These are phyloP conservation scores for Mrakia frigida DNA, from an alignment of 768 basidiomycete genomes.

Conservation along the genomic window DNA sequence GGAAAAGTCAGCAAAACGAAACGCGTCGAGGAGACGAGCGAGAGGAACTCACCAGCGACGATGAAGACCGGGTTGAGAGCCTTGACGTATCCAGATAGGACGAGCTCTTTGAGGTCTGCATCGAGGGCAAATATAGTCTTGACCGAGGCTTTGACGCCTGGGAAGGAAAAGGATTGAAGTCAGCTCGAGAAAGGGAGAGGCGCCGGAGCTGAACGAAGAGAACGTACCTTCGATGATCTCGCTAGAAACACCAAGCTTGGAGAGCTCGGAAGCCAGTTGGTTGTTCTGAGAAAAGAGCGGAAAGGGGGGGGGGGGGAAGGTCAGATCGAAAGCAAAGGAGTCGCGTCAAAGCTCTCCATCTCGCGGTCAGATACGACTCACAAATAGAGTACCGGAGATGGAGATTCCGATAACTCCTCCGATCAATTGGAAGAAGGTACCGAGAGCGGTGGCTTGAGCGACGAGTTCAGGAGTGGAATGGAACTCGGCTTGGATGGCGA, in stretches of 20 bases:
- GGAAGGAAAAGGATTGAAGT: not conserved
- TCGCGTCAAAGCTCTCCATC: no score
- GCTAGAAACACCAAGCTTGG: conserved; percentile 34
- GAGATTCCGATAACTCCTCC: conserved; percentile 41
- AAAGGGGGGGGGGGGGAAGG: not conserved
- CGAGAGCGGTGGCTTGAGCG: conserved; percentile 44
- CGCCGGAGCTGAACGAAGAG: conserved; percentile 20
- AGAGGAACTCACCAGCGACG: conserved; percentile 35
- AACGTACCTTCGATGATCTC: conserved; percentile 36
- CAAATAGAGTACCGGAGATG: conserved; percentile 44
- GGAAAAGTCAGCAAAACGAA: not conserved
- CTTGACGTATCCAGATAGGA: conserved; percentile 36
- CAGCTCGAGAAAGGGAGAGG: conserved; percentile 9
- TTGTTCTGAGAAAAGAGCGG: conserved; percentile 34
- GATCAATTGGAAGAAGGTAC: conserved; percentile 42
- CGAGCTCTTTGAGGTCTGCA: conserved; percentile 15
- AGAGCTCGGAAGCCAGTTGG: conserved; percentile 41
- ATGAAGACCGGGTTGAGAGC: conserved; percentile 42
- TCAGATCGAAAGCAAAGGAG: conserved; percentile 35
- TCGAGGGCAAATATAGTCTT: conserved; percentile 21
- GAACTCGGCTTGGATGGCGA: conserved; percentile 47
- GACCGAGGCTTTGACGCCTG: conserved; percentile 22
- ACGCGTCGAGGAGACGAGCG: not conserved
- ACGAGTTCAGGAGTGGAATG: conserved; percentile 40
- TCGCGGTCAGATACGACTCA: no score